Base-by-base conservation (phyloP, 2,329 filamentous ascomycete species). In the Aspergillus sp. region DNA sequence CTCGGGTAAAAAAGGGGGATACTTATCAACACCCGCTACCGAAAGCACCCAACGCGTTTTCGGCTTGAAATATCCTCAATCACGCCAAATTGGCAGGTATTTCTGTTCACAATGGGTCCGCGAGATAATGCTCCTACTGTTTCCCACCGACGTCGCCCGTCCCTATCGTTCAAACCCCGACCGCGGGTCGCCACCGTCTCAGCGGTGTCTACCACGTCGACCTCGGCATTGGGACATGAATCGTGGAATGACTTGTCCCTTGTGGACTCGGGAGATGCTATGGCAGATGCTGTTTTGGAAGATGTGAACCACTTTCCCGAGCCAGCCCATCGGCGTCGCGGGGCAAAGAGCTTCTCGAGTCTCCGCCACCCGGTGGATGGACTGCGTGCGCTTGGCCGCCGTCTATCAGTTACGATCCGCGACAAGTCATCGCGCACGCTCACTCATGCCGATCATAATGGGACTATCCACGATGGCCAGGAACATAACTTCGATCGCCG, bases 341-440 rank as follows among this genome's bases (percentile, higher is more conserved):
- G 65, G 41, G 66, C 74, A 51, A 77, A 75, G 64, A 78, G 75
- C 59, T 77, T 78, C 62, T 78, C 76, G 39, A 74, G 65, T 39
- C 62, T 78, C 53, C 72, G 74, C 47, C 74, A 77, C 58, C 72
- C 74, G 3, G 73, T 77, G 59, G 70, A 75, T 56, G 76, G 75
- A 5, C 58, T 78, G 53, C 72, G 74, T 35, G 74, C 75, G 8
- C 66, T 77, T 23, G 73, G 73, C 14, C 75, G 75, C 58, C 72
- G 75, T 9, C 60, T 77, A 47, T 78, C 76, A 4, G 69, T 78
- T 23, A 74, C 70, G 14, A 62, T 77, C 52, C 74, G 75, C 45
- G 66, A 66, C 55, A 77, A 75, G 63, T 68, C 71, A 8, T 71
- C 73, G 3, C 69, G 69, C 35, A 66, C 73, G 43, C 62, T 62